Evolutionary conservation across 108 stramenopile species (phyloP), one percentile per base, ranked within the genome.

Genomic region (Cyclotella kingstonii): DNA sequence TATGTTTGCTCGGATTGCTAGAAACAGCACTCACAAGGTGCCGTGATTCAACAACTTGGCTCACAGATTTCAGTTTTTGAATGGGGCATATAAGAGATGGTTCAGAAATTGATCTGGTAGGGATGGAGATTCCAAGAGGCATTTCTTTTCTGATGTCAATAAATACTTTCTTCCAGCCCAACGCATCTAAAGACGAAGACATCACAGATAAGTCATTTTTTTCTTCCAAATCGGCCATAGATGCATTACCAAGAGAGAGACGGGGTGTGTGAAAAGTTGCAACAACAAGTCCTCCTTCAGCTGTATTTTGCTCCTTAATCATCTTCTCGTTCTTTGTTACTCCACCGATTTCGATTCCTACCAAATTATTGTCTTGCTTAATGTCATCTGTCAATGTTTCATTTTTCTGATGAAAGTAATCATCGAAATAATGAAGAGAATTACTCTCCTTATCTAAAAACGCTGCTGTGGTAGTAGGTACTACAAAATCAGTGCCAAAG

Each of bases 101-200:
- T 48, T 40, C 59, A 48, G 26, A 61, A 17, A 14, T 53, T 29
- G 22, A 63, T 17, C 17, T 5, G 42, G 66, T 29, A 77, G 57
- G 56, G 23, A 71, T 44, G 21, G 35, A 47, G 26, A 53, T 6
- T n/a, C 36, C 54, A 10, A 53, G 40, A 0, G 79, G 79, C 11
- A 72, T 80, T 50, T 72, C 63, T 29, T 57, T 57, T n/a, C 90
- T 68, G n/a, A 83, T 76, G 61, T 91, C 90, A 14, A 83, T 65
- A 45, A 91, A 77, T 8, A 88, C 74, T 54, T 91, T 91, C 38
- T 77, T 84, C 90, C 90, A 91, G 28, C 90, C 90, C 38, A 91
- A 53, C 12, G 72, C 60, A 77, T 91, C 90, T 39, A 91, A 50
- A 39, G 54, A 56, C 43, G 48, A 49, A 22, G 85, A 80, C 77